Evolutionary conservation across 768 basidiomycete genomes (phyloP).

Genomic region (Chiua virens): DNA sequence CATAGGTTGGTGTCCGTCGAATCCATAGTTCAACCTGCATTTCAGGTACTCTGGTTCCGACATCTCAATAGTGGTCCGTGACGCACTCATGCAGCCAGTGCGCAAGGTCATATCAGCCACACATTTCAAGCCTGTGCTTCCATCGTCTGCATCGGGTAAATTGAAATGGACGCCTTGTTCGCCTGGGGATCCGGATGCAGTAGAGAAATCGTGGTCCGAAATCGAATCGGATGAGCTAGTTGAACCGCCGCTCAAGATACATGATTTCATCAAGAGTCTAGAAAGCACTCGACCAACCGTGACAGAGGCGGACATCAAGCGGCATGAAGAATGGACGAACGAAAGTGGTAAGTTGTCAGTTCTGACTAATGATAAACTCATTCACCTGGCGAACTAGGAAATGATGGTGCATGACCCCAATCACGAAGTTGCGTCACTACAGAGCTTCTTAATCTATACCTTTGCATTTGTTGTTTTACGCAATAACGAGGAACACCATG

Average conservation of each 20-base stretch:
- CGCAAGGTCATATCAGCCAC: slow-evolving; percentile 94
- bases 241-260: slow-evolving; percentile 80
- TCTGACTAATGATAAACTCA: not conserved
- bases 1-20: not conserved
- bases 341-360: slow-evolving; percentile 61
- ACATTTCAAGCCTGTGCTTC: slow-evolving; percentile 74
- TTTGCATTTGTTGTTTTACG: slow-evolving; percentile 5
- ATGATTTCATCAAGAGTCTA: slow-evolving; percentile 82
- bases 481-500: slow-evolving; percentile 11
- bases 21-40: not conserved
- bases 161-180: slow-evolving; percentile 94
- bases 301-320: slow-evolving; percentile 80
- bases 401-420: slow-evolving; percentile 31
- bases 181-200: slow-evolving; percentile 82
- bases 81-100: slow-evolving; percentile 98
- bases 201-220: slow-evolving; percentile 89
- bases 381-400: slow-evolving; percentile 16
- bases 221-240: slow-evolving; percentile 83
- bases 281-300: slow-evolving; percentile 85
- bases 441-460: slow-evolving; percentile 20
- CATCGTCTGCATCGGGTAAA: slow-evolving; percentile 21
- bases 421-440: not conserved
- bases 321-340: slow-evolving; percentile 80
- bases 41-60: slow-evolving; percentile 87
- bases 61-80: slow-evolving; percentile 90